Percentiles rank a stretch among this genome's conserved stretches.
phyloP scores from a whole-genome alignment of 371 early-diverging fungal species.

The Rhizopus sp. region DNA sequence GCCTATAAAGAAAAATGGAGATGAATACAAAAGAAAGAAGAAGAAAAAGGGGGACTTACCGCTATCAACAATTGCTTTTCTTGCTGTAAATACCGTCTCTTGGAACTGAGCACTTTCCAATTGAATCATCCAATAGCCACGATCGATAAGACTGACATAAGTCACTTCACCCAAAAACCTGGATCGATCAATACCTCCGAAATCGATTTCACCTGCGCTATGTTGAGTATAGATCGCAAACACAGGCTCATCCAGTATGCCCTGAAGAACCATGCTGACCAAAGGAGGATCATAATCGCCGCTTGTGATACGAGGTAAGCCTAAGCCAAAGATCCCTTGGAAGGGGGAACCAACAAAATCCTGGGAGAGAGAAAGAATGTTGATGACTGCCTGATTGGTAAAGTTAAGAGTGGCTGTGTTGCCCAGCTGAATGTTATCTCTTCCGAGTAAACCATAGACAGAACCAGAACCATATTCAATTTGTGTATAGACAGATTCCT shows the following conservation, averaged over 20 bases:
- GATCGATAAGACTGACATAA: conserved; percentile 69
- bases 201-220: conserved; percentile 62
- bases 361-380: conserved; percentile 54
- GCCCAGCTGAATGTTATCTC: conserved; percentile 56
- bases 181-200: conserved; percentile 65
- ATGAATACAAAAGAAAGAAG: conserved; percentile 6
- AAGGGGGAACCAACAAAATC: conserved; percentile 63
- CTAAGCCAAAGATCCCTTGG: conserved; percentile 74
- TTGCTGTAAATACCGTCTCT: background rate
- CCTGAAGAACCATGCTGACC: conserved; percentile 67
- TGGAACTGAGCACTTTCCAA: background rate
- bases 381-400: conserved; percentile 50
- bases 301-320: conserved; percentile 57
- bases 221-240: conserved; percentile 70
- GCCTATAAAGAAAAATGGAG: conserved; percentile 28
- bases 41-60: conserved; percentile 26
- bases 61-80: conserved; percentile 33
- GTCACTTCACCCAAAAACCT: conserved; percentile 56
- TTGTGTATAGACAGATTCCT: conserved; percentile 28
- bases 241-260: conserved; percentile 62
- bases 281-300: conserved; percentile 55
- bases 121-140: conserved; percentile 79
- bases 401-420: conserved; percentile 33
- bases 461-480: conserved; percentile 72
- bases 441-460: conserved; percentile 47